Base-by-base conservation (phyloP, 2,329 filamentous ascomycete genomes). In the Bipolaris bicolor region DNA sequence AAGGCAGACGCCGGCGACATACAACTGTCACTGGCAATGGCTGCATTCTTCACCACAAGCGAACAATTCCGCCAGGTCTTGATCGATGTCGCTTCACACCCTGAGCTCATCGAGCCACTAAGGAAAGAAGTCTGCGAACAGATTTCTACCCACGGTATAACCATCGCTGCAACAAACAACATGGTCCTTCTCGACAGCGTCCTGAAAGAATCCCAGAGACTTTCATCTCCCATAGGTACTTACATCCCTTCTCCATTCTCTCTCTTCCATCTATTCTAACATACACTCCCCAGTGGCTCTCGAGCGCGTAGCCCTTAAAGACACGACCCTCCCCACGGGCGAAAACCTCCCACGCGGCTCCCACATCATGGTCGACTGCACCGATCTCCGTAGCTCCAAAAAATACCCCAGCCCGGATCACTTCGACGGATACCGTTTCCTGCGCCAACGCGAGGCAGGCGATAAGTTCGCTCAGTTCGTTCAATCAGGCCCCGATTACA, bases 101-200 rank as follows among this genome's bases (percentile, higher is more conserved):
- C 49, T 3, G 39, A 44, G 0, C 15, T 52, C 10, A 5, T 53
- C 5, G 43, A 46, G 43, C 43, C 24, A 6, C n/a, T 45, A 6
- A 18, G 15, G n/a, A 6, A 16, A 18, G 43, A 45, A 13, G 18
- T 45, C n/a, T 45, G 9, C 3, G 2, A 45, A 33, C 26, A 45
- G 5, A 45, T 45, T 11, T 45, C 26, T 13, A 26, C n/a, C 24
- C 31, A 52, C 1, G 49, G 49, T 1, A 24, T 37, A 2, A 26
- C 49, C 3, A 37, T 45, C 18, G 49, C 51, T n/a, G 51, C 51
- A 22, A 48, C 43, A 1, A 29, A 46, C 31, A n/a, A 18, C 18
- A 53, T 53, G 51, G 43, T 40, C 13, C n/a, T 53, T 18, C 16
- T 48, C 16, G 51, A 48, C 3, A 53, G 51, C 24, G 34, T 48